Percentiles rank a stretch among this genome's conserved stretches.
Evolutionary conservation across 208 protist species (phyloP).

Genomic region (Crithidia thermophila): DNA sequence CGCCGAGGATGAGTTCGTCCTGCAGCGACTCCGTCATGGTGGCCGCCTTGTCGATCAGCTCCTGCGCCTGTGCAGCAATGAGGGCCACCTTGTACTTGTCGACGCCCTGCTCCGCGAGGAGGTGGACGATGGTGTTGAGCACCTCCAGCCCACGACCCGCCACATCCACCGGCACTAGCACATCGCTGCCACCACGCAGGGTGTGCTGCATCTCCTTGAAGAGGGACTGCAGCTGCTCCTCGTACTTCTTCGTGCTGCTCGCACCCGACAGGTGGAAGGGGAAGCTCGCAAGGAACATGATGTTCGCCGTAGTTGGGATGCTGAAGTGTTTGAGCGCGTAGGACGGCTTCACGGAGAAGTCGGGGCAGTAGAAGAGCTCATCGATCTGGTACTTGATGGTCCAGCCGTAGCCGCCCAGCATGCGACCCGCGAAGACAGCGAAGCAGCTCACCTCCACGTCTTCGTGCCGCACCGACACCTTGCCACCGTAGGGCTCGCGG

Average conservation of each 20-base stretch:
- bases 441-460: constrained; percentile 69
- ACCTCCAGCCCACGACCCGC: constrained; percentile 79
- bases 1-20: constrained; percentile 76
- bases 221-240: constrained; percentile 74
- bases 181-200: constrained; percentile 81
- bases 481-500: constrained; percentile 77
- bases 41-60: constrained; percentile 77
- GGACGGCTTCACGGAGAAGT: constrained; percentile 80
- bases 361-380: constrained; percentile 89
- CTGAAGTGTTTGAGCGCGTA: constrained; percentile 74
- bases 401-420: constrained; percentile 84
- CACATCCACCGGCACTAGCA: constrained; percentile 83
- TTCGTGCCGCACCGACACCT: constrained; percentile 58
- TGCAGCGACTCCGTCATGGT: constrained; percentile 87
- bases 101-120: constrained; percentile 73
- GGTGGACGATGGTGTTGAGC: constrained; percentile 66
- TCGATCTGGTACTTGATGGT: constrained; percentile 89
- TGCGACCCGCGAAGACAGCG: constrained; percentile 68
- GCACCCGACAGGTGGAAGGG: constrained; percentile 31
- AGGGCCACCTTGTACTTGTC: constrained; percentile 85
- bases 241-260: constrained; percentile 37
- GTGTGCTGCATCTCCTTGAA: constrained; percentile 84
- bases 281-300: constrained; percentile 70
- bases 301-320: constrained; percentile 71
- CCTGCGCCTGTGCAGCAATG: constrained; percentile 70